Base-by-base conservation (phyloP, 805 yeast genomes). In the Jamesozyma spencerorum region DNA sequence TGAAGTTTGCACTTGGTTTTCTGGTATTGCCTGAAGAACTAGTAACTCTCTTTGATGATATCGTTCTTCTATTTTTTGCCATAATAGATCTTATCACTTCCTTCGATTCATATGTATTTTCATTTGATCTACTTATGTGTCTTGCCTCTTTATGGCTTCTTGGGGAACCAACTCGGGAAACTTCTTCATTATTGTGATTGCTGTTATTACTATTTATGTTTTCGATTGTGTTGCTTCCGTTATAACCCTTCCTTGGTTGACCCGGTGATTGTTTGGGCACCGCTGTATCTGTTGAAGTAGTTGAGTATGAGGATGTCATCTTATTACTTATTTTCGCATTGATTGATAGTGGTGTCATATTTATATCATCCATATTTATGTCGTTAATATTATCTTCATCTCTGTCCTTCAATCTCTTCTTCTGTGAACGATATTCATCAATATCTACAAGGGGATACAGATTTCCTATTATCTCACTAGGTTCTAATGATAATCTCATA, bases 181-280 rank as follows among this genome's bases (percentile, higher is more conserved):
- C 6, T 10, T 22, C 26, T 22, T 22, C 26, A 22, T 7, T 35
- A 18, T 47, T 47, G 17, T 45, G 49, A 28, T 36, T 37, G 19
- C 35, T 41, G 18, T 36, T 39, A 40, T 42, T 44, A 35, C 29
- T 41, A 43, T 45, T 42, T 43, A 46, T 59, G 61, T 49, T 55
- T 50, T 60, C 62, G 60, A 62, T 48, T 49, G 53, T 47, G 26
- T 48, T 59, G 45, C 44, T 48, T 19, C 52, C 63, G 29, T 39
- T 51, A 8, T 50, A 48, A 12, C 64, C 57, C 41, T 88, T 88
- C 54, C 96, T 74, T 28, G 98, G 98, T 62, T 90, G 98, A 1
- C 97, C 97, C 0, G 97, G 97, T 2, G 95, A 85, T 36, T 85
- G 85, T 47, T 74, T 72, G 4, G 97, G 98, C 14, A 90, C 85